Evolutionary conservation across 176 grass and related monocot species (phyloP).

Genomic region (Oryza rufipogon): DNA sequence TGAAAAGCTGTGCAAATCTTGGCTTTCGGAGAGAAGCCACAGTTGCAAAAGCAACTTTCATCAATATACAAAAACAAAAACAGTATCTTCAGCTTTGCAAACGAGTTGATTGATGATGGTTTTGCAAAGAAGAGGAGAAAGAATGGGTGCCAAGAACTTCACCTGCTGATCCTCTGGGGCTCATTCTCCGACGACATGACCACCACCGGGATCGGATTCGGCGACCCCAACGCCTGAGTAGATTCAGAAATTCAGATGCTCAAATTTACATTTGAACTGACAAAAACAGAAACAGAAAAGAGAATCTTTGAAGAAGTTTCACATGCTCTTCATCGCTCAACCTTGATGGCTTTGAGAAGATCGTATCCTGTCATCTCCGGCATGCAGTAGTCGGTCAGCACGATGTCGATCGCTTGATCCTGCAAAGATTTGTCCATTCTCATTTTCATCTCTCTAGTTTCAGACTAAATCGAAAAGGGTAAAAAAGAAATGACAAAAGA

Average conservation of each 20-base stretch:
- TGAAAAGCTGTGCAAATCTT: constrained; percentile 45
- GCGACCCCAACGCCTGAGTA: constrained; percentile 56
- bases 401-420: constrained; percentile 72
- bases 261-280: background rate
- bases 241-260: background rate
- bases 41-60: constrained; percentile 35
- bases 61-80: constrained; percentile 7
- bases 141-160: background rate
- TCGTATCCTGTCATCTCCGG: constrained; percentile 98
- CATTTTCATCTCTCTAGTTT: background rate
- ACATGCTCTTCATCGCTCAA: constrained; percentile 27
- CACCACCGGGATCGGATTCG: constrained; percentile 77
- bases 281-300: background rate
- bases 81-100: constrained; percentile 33
- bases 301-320: background rate
- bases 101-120: background rate
- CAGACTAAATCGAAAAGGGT: background rate
- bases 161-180: constrained; percentile 94
- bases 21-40: constrained; percentile 39
- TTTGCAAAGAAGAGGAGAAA: background rate
- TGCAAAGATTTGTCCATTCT: constrained; percentile 34
- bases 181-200: constrained; percentile 99
- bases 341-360: constrained; percentile 89
- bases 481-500: background rate
- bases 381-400: constrained; percentile 97